Conservation (phyloP, 257 asterid species). For the Ilex aquifolium region DNA sequence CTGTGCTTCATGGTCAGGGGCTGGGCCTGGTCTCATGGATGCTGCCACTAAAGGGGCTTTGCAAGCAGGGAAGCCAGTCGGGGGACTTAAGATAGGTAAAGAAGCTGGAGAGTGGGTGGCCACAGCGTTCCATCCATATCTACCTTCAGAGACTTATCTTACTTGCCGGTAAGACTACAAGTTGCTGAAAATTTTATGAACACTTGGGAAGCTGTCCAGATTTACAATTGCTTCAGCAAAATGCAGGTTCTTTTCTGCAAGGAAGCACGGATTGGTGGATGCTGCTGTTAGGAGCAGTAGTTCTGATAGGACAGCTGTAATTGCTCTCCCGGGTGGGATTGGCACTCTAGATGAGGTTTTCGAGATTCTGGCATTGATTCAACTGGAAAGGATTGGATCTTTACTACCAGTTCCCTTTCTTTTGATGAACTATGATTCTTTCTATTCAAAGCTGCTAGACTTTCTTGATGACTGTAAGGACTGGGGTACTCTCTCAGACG, state of each 20-base stretch:
- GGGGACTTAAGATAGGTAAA: constrained; percentile 82
- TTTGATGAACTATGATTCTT: constrained; percentile 78
- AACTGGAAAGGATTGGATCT: constrained; percentile 77
- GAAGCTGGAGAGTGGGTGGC: constrained; percentile 97
- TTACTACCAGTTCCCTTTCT: constrained; percentile 63
- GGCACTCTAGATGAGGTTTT: constrained; percentile 89
- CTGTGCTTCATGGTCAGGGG: constrained; percentile 95
- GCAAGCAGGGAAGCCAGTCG: constrained; percentile 75
- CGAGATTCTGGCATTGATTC: constrained; percentile 81
- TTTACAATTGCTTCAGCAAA: constrained; percentile 8
- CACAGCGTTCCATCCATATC: constrained; percentile 61
- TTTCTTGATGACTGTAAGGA: constrained; percentile 67
- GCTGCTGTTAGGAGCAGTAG: constrained; percentile 65
- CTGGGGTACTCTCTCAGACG: constrained; percentile 64
- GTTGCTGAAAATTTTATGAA: not conserved
- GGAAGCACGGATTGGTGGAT: constrained; percentile 91
- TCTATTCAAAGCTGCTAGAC: constrained; percentile 70
- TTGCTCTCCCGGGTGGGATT: constrained; percentile 86
- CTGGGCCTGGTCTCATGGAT: constrained; percentile 96
- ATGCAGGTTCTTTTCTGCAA: constrained; percentile 82
- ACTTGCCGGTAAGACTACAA: constrained; percentile 63
- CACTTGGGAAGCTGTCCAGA: not conserved
- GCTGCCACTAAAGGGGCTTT: constrained; percentile 92
- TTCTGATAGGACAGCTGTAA: constrained; percentile 68
- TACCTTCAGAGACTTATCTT: constrained; percentile 60